Evolutionary conservation across 345 rosid species (phyloP), one percentile per base, ranked within the genome.

Genomic region (Citrus inodora): DNA sequence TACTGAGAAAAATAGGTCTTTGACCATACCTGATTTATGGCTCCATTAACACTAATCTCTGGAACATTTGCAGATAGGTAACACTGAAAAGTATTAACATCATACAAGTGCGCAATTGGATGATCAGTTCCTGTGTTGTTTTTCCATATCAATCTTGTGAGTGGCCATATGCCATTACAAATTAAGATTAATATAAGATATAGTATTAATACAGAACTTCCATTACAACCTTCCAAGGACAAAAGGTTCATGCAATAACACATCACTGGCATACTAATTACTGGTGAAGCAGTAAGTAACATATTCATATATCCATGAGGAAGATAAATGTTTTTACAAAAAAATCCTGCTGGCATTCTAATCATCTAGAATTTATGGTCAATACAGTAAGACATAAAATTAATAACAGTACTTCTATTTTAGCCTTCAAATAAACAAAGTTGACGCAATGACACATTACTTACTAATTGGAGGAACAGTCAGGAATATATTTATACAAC

Each of bases 11-110:
- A 71, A 22, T 27, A 77, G 25, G 21, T 9, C 55, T 53, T 46
- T 60, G 22, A 56, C 72, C 48, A 67, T 85, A 87, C 98, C 93
- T 94, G 98, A 83, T 94, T 91, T 79, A 94, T 94, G 83, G 91
- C 95, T 74, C 96, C 93, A 77, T 81, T 89, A 73, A 69, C 86
- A 19, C 91, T 88, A 73, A 75, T 88, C 67, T 90, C 92, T 8
- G 92, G 88, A 71, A 63, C 81, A 78, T 80, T 92, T 42, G 93
- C 86, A 67, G 95, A 85, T 73, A 92, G 88, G 81, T 84, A 92
- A 73, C 97, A 90, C 73, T 89, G 90, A 83, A 86, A 89, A 27
- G 97, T 92, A 85, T 86, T 93, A 60, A 92, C 90, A 87, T 94
- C 97, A 37, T 94, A 92, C 77, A 94, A 84, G 85, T 91, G 98